Base-by-base conservation (phyloP, 2,329 filamentous ascomycete genomes). In the Cladophialophora immunda region DNA sequence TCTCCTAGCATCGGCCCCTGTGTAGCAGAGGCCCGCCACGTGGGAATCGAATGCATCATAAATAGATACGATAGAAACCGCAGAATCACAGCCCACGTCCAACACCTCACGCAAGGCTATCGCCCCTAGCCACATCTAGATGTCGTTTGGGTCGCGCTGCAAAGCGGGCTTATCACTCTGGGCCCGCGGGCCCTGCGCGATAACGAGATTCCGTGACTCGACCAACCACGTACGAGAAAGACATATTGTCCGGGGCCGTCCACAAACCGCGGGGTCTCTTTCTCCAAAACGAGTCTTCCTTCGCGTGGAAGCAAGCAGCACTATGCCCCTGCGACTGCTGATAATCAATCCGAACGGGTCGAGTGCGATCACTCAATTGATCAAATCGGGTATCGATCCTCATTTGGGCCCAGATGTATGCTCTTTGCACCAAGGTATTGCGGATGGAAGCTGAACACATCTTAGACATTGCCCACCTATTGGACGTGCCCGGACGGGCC, bases 401-500 rank as follows among this genome's bases (percentile, higher is more conserved):
- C 27, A 62, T 22, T 15, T 36, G 32, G 50, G 19, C 2, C 50
- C 50, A 29, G 38, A 22, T 8, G 29, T 53, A 53, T 29, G 50
- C 27, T 19, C 22, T 11, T 27, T 4, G 22, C 22, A 17, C 9
- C 11, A 4, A 53, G 6, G 17, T 19, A 53, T 4, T 30, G 27
- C 17, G 3, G 50, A 30, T n/a, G 50, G 27, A 50, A n/a, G 11
- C 22, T 61, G 38, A 61, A 47, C 27, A n/a, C n/a, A 22, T 61
- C 4, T 27, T 15, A 62, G 30, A 62, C 17, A n/a, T 11, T 56
- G 13, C 11, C n/a, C 29, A 62, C 60, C 36, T 65, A 65, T 50
- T 65, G 62, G 62, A 65, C 62, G 19, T 65, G 62, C 30, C 45
- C 56, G n/a, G n/a, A 17, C 2, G 62, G 62, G 15, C 62, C 62